Percentiles rank a stretch among this genome's conserved stretches.
phyloP scores from a whole-genome alignment of 2,329 filamentous ascomycete genomes.

The Fusarium sp. region DNA sequence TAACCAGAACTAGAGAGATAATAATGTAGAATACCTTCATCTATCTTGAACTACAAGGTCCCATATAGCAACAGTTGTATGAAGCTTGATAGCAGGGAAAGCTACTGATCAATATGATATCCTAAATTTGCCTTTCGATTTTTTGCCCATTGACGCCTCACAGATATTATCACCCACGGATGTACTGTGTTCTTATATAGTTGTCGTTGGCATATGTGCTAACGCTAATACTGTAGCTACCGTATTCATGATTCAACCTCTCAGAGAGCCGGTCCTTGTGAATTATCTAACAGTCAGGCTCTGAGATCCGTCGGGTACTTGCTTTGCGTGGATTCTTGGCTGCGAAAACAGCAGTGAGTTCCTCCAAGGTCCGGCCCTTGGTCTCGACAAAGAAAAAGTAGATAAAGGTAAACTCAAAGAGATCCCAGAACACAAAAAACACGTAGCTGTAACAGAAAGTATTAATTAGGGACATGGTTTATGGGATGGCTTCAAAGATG shows the following conservation, averaged over 20 bases:
- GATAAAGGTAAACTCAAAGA: neutral
- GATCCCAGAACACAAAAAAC: neutral
- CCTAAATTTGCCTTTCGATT: neutral
- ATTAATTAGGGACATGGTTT: fast-evolving
- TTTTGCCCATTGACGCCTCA: neutral
- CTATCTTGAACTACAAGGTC: fast-evolving
- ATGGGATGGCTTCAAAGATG: neutral
- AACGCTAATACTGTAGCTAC: neutral
- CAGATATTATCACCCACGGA: too few relatives aligned
- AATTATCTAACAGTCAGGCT: neutral
- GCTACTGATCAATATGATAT: fast-evolving
- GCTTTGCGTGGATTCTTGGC: neutral
- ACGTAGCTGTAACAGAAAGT: neutral
- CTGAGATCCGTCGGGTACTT: neutral
- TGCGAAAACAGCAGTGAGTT: neutral
- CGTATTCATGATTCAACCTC: fast-evolving
- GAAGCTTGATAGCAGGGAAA: fast-evolving
- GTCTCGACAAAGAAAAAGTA: neutral
- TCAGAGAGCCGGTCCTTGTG: fast-evolving
- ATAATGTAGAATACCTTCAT: fast-evolving
- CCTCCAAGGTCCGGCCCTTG: neutral
- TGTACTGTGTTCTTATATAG: neutral
- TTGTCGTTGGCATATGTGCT: too few relatives aligned
- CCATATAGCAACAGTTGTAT: too few relatives aligned
- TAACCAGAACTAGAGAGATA: fast-evolving